These are phyloP conservation scores for Colletotrichum sp. DNA, from an alignment of 2,329 filamentous ascomycete genomes.

Conservation along the genomic window DNA sequence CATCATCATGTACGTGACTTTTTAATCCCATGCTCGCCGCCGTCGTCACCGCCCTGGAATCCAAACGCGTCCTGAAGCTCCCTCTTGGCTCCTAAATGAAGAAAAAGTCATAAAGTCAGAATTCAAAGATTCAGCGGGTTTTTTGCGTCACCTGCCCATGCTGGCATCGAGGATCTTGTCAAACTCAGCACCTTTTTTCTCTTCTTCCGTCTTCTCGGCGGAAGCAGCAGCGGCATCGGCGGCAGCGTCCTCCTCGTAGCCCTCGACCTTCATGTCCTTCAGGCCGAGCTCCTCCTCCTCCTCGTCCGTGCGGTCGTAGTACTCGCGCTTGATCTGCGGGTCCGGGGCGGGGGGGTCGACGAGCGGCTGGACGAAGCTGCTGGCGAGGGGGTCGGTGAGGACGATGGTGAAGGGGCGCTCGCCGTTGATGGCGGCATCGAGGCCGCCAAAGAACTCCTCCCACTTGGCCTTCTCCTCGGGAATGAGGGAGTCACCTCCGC, in stretches of 20 bases:
- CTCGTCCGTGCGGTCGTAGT: constrained; percentile 86
- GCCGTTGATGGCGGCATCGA: constrained; percentile 81
- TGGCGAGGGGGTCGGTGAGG: constrained; percentile 86
- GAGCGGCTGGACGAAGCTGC: constrained; percentile 92
- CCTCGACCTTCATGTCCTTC: constrained; percentile 90
- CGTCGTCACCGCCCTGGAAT: background rate
- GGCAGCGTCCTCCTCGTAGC: constrained; percentile 69
- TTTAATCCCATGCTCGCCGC: background rate
- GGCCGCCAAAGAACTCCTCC: constrained; percentile 78
- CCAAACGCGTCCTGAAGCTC: background rate
- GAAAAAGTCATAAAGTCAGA: background rate
- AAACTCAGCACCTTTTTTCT: constrained; percentile 19
- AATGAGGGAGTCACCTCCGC: constrained; percentile 81
- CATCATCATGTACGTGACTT: constrained; percentile 16
- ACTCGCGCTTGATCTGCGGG: constrained; percentile 79
- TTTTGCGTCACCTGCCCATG: constrained; percentile 7
- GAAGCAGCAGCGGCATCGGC: constrained; percentile 2
- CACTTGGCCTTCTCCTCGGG: constrained; percentile 72
- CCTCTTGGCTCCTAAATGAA: background rate
- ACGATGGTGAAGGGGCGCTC: constrained; percentile 82
- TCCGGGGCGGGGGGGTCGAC: constrained; percentile 74
- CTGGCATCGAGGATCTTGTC: constrained; percentile 21
- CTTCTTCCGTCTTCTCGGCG: constrained; percentile 6
- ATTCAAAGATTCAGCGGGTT: background rate
- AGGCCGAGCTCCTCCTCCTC: constrained; percentile 94